Percentiles rank a stretch among this genome's conserved stretches.
These are phyloP conservation scores for Malassezia equina DNA, from an alignment of 1,284 basidiomycete genomes.

Conservation along the genomic window DNA sequence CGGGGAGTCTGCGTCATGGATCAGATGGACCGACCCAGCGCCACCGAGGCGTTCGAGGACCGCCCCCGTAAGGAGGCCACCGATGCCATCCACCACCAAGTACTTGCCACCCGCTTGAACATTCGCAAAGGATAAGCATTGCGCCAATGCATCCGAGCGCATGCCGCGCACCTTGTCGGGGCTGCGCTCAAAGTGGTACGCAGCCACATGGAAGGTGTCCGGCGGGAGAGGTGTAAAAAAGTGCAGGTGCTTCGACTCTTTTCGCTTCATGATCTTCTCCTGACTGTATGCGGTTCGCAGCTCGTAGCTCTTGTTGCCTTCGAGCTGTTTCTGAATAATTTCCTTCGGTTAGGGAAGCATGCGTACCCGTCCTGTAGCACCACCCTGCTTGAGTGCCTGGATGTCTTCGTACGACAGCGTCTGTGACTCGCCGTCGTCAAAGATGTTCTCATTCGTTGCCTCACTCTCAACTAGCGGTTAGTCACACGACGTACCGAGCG, in stretches of 20 bases:
- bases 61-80: slow-evolving; percentile 70
- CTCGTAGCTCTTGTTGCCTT: slow-evolving; percentile 30
- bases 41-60: slow-evolving; percentile 62
- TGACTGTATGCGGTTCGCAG: slow-evolving; percentile 42
- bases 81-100: slow-evolving; percentile 81
- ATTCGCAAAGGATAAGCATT: slow-evolving; percentile 73
- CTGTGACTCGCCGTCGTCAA: slow-evolving; percentile 42
- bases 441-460: slow-evolving; percentile 48
- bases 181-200: slow-evolving; percentile 65
- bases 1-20: slow-evolving; percentile 84
- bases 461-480: slow-evolving; percentile 29
- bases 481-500: slow-evolving; percentile 17
- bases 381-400: slow-evolving; percentile 40
- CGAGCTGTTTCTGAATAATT: slow-evolving; percentile 38
- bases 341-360: slow-evolving; percentile 13
- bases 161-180: slow-evolving; percentile 69
- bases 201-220: slow-evolving; percentile 73
- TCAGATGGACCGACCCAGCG: slow-evolving; percentile 57
- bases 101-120: slow-evolving; percentile 76
- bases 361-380: slow-evolving; percentile 32
- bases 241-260: slow-evolving; percentile 60
- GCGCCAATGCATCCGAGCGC: slow-evolving; percentile 75
- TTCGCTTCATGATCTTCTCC: slow-evolving; percentile 40
- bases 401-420: slow-evolving; percentile 45
- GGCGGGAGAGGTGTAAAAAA: slow-evolving; percentile 80